These are phyloP conservation scores for Neonothopanus nambi DNA, from an alignment of 1,284 basidiomycete genomes.

Conservation along the genomic window DNA sequence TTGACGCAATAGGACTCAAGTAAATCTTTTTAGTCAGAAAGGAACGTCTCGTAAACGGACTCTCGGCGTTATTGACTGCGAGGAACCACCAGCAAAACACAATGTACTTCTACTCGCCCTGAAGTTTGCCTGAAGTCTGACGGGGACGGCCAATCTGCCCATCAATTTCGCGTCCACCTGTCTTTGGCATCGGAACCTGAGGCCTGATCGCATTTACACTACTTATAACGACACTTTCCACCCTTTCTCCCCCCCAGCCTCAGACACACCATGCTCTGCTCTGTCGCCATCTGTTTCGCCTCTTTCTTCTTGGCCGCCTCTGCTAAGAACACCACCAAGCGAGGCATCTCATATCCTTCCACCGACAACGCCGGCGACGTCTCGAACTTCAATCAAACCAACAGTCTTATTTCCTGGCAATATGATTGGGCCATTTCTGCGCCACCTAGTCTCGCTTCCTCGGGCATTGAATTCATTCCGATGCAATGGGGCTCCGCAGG, in stretches of 20 bases:
- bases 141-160: too few relatives aligned
- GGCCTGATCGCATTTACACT: too few relatives aligned
- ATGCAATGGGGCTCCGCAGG: constrained; percentile 51
- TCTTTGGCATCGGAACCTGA: too few relatives aligned
- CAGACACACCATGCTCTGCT: constrained; percentile 12
- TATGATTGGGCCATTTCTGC: constrained; percentile 47
- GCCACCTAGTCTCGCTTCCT: constrained; percentile 39
- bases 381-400: constrained; percentile 42
- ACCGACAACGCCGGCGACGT: constrained; percentile 40
- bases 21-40: too few relatives aligned
- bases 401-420: constrained; percentile 44
- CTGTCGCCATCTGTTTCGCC: constrained; percentile 4
- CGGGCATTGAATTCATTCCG: constrained; percentile 45
- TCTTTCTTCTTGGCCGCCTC: constrained; percentile 1
- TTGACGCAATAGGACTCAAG: too few relatives aligned
- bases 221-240: background rate
- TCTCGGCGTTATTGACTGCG: too few relatives aligned
- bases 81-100: too few relatives aligned
- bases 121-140: too few relatives aligned
- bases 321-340: constrained; percentile 32
- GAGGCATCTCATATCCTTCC: constrained; percentile 44
- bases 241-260: constrained; percentile 1
- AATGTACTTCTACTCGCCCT: too few relatives aligned
- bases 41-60: too few relatives aligned
- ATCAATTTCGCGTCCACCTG: too few relatives aligned